Evolutionary conservation across 176 grass and related monocot species (phyloP).

Genomic region (Lolium multiflorum): DNA sequence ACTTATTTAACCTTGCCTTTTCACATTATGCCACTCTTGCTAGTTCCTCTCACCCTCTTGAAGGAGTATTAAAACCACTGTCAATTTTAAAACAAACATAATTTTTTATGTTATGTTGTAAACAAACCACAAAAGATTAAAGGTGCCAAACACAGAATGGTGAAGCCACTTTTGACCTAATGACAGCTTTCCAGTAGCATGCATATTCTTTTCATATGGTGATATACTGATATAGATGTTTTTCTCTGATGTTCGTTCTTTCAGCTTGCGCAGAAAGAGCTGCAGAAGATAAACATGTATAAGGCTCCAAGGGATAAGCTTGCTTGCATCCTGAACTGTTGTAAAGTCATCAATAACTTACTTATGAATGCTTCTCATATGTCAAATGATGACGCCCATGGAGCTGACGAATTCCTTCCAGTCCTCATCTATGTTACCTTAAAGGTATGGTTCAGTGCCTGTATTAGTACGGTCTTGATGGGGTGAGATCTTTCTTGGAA

Average conservation of each 20-base stretch:
- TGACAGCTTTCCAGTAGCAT: slow-evolving; percentile 1
- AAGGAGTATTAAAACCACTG: slow-evolving; percentile 1
- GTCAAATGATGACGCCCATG: slow-evolving; percentile 71
- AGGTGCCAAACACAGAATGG: background rate
- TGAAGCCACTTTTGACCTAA: background rate
- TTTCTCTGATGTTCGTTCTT: slow-evolving; percentile 31
- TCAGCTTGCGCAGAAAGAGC: slow-evolving; percentile 93
- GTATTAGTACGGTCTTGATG: slow-evolving; percentile 20
- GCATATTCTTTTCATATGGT: slow-evolving; percentile 1
- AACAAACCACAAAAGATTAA: slow-evolving; percentile 1
- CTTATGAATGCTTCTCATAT: slow-evolving; percentile 83
- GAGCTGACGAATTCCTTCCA: slow-evolving; percentile 97
- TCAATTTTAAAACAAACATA: background rate
- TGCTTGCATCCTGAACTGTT: slow-evolving; percentile 92
- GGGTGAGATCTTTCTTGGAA: slow-evolving; percentile 6
- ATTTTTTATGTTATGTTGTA: slow-evolving; percentile 10
- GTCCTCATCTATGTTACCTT: slow-evolving; percentile 96
- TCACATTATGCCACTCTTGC: slow-evolving; percentile 13
- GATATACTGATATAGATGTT: slow-evolving; percentile 8
- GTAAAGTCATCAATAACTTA: slow-evolving; percentile 96
- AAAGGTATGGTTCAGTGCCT: slow-evolving; percentile 63
- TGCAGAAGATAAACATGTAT: slow-evolving; percentile 98
- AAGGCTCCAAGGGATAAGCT: slow-evolving; percentile 98
- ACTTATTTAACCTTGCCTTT: slow-evolving; percentile 15
- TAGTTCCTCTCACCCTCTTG: slow-evolving; percentile 1